A percentile compares a stretch with the other conserved stretches of the same genome.
These are phyloP conservation scores for Eucalyptus sp. DNA, from an alignment of 345 rosid genomes.

Conservation along the genomic window DNA sequence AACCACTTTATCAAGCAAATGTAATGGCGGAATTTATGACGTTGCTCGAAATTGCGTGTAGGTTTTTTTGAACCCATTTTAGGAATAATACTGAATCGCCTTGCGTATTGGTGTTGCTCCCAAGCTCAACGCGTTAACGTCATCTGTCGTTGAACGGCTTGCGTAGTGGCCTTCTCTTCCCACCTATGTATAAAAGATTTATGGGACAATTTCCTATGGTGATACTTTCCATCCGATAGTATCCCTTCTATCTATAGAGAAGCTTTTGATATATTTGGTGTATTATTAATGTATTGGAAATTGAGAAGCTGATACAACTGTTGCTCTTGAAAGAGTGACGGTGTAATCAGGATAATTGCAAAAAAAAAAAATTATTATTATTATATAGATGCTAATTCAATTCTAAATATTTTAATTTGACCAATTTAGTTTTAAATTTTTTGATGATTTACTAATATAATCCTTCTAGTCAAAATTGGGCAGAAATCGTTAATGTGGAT, in stretches of 20 bases:
- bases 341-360: not conserved
- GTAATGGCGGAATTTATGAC: not conserved
- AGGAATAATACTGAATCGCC: not conserved
- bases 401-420: not conserved
- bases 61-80: not conserved
- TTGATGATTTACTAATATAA: not conserved
- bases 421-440: not conserved
- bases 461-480: not conserved
- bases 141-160: not conserved
- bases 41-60: not conserved
- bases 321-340: not conserved
- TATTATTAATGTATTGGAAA: not conserved
- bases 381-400: not conserved
- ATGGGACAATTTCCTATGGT: not conserved
- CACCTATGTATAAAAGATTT: not conserved
- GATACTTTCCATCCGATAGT: not conserved
- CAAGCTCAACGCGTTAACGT: not conserved
- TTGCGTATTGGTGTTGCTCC: not conserved
- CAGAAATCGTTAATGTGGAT: accelerated
- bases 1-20: not conserved
- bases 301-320: not conserved
- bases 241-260: not conserved
- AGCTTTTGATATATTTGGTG: not conserved
- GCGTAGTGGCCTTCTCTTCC: not conserved
- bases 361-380: not conserved